Evolutionary conservation across 2,329 filamentous ascomycete species (phyloP).

Genomic region (Ophiostoma fasciatum): DNA sequence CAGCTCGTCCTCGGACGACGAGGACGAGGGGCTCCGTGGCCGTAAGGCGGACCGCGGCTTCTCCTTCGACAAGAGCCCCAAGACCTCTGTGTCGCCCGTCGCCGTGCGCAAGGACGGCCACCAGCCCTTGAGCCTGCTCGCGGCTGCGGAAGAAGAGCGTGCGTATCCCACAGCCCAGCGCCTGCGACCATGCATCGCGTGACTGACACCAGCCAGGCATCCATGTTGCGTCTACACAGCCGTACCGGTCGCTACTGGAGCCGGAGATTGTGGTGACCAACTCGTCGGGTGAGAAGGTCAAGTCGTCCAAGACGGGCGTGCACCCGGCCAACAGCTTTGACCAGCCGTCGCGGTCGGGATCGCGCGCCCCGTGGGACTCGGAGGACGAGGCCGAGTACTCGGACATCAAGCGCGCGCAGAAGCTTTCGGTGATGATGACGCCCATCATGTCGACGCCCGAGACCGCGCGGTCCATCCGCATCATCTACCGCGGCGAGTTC

Average conservation of each 20-base stretch:
- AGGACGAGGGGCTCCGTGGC: constrained; percentile 37
- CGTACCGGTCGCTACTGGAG: constrained; percentile 50
- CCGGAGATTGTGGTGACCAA: constrained; percentile 51
- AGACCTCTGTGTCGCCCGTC: constrained; percentile 18
- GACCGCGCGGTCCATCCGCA: constrained; percentile 69
- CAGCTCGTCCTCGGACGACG: constrained; percentile 46
- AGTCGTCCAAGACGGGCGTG: constrained; percentile 40
- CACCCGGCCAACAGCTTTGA: constrained; percentile 83
- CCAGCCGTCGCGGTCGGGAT: constrained; percentile 39
- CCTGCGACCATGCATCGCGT: no score
- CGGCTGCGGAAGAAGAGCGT: constrained; percentile 69
- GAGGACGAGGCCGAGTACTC: constrained; percentile 75
- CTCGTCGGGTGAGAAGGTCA: constrained; percentile 46
- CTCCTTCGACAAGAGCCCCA: constrained; percentile 23
- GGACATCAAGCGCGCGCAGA: constrained; percentile 79
- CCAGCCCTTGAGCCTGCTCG: constrained; percentile 47
- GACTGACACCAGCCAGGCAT: constrained; percentile 24
- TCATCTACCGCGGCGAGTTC: constrained; percentile 83
- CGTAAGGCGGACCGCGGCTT: constrained; percentile 37
- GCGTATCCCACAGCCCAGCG: constrained; percentile 27
- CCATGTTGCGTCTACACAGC: constrained; percentile 34
- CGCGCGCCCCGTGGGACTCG: constrained; percentile 51
- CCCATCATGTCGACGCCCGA: constrained; percentile 62
- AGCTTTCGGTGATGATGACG: constrained; percentile 66
- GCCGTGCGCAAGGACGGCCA: constrained; percentile 18